Base-by-base conservation (phyloP, 495 filamentous ascomycete species). In the Penicillium lagena region DNA sequence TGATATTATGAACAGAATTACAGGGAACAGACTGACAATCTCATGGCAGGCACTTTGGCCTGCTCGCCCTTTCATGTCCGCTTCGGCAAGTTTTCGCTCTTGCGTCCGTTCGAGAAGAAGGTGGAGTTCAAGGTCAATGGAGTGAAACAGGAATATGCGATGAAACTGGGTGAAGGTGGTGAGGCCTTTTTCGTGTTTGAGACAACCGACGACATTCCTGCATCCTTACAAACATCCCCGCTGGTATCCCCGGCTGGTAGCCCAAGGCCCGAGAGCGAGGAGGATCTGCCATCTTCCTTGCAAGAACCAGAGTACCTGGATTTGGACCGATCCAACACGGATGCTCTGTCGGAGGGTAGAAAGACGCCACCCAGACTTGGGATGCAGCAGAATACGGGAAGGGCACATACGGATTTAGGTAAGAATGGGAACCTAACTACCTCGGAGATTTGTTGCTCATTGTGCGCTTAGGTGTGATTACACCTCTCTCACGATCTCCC, bases 181-280 rank as follows among this genome's bases (percentile, higher is more conserved):
- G 94, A 99, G 67, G 93, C 93, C 6, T 97, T 99, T 63, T 99
- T 99, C 60, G 87, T 99, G 32, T 97, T 99, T 58, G 90, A 96
- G 66, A 97, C 93, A 5, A 85, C 80, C 13, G 86, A 89, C 51
- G 81, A 79, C 43, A 90, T 99, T 41, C 93, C 93, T 14, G 84
- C 81, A 53, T 88, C 84, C 38, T 63, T 96, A 56, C 94, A 96
- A 66, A 99, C 93, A 7, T 96, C 90, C 10, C 94, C 93, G 22
- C 68, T 96, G 35, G 85, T 95, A 32, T 95, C 89, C 33, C 93
- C 93, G 9, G 84, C 81, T 22, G 75, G 80, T 9, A 95, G 89
- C 51, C 93, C 93, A 9, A 76, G 80, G 42, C 64, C 69, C 17
- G 64, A 67, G 35, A 71, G 80, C 12, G 78, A 84, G 41, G 58